Percentiles rank a stretch among this genome's conserved stretches.
Conservation (phyloP, 345 rosid species). For the Hibiscus mutabilis region DNA sequence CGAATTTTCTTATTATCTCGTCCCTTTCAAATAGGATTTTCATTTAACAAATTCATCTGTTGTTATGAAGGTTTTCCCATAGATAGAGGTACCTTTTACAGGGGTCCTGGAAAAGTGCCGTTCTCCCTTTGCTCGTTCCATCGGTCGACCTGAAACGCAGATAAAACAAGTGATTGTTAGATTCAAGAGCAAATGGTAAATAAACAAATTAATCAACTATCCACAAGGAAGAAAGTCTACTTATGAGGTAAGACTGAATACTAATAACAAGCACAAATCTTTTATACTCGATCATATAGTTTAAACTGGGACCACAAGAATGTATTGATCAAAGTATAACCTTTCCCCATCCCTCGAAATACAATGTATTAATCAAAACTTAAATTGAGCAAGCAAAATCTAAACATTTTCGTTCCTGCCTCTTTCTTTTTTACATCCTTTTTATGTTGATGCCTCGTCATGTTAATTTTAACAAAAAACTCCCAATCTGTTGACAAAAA, state of each 20-base stretch:
- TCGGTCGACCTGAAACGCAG: conserved; percentile 49
- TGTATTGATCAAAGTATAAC: not conserved
- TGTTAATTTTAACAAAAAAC: not conserved
- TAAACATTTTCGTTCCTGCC: not conserved
- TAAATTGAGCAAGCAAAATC: not conserved
- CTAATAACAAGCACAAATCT: no score
- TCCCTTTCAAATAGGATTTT: conserved; percentile 12
- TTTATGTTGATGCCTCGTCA: not conserved
- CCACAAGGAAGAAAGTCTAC: not conserved
- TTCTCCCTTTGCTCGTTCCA: conserved; percentile 99
- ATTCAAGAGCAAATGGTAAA: not conserved
- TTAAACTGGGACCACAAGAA: not conserved
- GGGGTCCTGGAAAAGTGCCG: conserved; percentile 28
- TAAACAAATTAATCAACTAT: not conserved
- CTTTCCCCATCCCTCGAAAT: not conserved
- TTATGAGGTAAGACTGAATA: not conserved
- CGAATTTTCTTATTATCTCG: conserved; percentile 31
- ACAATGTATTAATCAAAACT: not conserved
- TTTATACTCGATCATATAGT: not conserved
- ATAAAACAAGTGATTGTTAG: not conserved
- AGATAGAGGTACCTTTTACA: not conserved
- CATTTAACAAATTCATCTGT: conserved; percentile 13
- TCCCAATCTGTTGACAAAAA: not conserved
- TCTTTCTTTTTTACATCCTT: not conserved
- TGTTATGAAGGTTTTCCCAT: conserved; percentile 16